Percentiles rank a stretch among this genome's conserved stretches.
Conservation (phyloP, 1,284 basidiomycete species). For the Cryptococcus sp. region DNA sequence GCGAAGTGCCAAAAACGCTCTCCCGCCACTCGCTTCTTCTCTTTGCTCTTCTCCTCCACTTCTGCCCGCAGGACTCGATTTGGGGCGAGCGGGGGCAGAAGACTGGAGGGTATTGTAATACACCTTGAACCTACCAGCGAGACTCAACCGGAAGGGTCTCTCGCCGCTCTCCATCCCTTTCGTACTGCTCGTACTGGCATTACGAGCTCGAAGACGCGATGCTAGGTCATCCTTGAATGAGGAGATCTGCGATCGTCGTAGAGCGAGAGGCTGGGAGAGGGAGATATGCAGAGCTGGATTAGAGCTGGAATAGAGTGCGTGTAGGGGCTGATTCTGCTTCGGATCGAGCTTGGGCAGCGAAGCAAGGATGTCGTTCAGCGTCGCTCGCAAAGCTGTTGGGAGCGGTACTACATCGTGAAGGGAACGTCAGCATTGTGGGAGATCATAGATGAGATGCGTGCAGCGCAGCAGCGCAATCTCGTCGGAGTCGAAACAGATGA, state of each 20-base stretch:
- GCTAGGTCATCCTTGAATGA: slow-evolving; percentile 22
- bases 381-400: slow-evolving; percentile 13
- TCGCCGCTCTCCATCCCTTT: neutral
- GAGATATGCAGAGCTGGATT: slow-evolving; percentile 44
- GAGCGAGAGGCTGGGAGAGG: slow-evolving; percentile 48
- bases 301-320: slow-evolving; percentile 27
- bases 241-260: slow-evolving; percentile 41
- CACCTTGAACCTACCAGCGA: slow-evolving; percentile 26
- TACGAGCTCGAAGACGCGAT: neutral
- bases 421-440: neutral
- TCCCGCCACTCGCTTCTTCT: slow-evolving; percentile 35
- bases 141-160: slow-evolving; percentile 25
- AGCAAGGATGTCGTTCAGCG: slow-evolving; percentile 21
- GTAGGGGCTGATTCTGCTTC: neutral
- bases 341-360: neutral
- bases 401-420: slow-evolving; percentile 20
- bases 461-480: neutral
- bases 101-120: slow-evolving; percentile 33
- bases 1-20: slow-evolving; percentile 48
- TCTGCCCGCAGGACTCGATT: neutral
- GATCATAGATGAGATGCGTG: neutral
- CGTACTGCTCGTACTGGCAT: neutral
- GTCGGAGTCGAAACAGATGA: neutral
- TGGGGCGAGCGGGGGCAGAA: neutral
- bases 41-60: slow-evolving; percentile 13